These are phyloP conservation scores for Monotropa hypopitys DNA, from an alignment of 179 eudicot species.

Conservation along the genomic window DNA sequence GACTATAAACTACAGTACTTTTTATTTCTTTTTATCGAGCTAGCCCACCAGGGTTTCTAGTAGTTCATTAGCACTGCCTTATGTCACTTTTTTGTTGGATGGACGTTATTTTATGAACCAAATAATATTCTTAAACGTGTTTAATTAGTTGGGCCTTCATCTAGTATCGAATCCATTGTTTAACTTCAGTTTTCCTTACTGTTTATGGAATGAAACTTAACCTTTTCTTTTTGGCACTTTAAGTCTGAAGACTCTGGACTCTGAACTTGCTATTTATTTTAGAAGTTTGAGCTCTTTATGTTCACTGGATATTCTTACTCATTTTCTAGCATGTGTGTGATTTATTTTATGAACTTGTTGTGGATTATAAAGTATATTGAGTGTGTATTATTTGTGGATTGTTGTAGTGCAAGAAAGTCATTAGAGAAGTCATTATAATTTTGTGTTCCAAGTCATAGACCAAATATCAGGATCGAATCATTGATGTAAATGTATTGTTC, in stretches of 20 bases:
- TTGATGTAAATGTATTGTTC: not conserved
- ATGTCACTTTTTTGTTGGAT: not conserved
- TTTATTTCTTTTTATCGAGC: not conserved
- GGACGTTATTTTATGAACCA: not conserved
- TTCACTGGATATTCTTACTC: not conserved
- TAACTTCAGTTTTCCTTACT: not conserved
- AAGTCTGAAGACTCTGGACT: too few species aligned
- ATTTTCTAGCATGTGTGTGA: not conserved
- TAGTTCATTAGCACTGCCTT: not conserved
- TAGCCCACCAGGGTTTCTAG: conserved; percentile 1
- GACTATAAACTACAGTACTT: not conserved
- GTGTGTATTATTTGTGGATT: not conserved
- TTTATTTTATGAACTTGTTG: not conserved
- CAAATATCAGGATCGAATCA: not conserved
- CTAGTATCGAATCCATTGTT: not conserved
- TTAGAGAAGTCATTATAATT: not conserved
- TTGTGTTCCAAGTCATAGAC: not conserved
- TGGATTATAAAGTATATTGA: not conserved
- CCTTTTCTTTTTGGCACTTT: not conserved
- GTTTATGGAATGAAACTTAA: not conserved
- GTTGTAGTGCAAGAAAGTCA: not conserved
- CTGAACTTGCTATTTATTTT: not conserved
- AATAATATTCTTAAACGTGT: not conserved
- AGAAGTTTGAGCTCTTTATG: not conserved
- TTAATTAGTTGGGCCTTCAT: not conserved